These are phyloP conservation scores for Phytophthora litchii DNA, from an alignment of 352 stramenopile genomes.

Conservation along the genomic window DNA sequence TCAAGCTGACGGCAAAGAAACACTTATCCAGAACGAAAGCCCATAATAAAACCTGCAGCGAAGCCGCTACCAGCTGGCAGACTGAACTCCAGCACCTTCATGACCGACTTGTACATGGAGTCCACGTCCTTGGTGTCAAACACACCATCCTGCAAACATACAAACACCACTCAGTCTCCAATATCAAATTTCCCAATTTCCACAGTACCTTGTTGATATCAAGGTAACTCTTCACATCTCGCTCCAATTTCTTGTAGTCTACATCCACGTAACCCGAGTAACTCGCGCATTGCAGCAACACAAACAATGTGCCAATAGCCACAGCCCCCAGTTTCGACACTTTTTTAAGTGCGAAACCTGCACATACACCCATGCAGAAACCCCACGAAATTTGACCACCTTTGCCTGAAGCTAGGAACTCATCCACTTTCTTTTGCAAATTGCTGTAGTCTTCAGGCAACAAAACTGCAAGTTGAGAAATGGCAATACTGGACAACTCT, in stretches of 20 bases:
- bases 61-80: constrained; percentile 81
- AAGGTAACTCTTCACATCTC: constrained; percentile 70
- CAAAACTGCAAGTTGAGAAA: constrained; percentile 41
- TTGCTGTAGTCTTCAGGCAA: constrained; percentile 52
- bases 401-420: constrained; percentile 71
- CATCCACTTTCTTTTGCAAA: constrained; percentile 56
- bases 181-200: neutral
- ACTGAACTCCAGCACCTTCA: constrained; percentile 83
- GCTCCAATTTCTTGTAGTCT: constrained; percentile 92
- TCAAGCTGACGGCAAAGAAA: neutral
- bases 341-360: constrained; percentile 91
- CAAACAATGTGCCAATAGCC: constrained; percentile 84
- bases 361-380: constrained; percentile 91
- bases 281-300: constrained; percentile 87
- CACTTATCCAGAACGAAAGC: constrained; percentile 72
- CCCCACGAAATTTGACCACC: constrained; percentile 89
- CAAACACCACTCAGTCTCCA: neutral
- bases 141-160: constrained; percentile 61
- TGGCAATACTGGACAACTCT: constrained; percentile 42
- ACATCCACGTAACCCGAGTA: constrained; percentile 92
- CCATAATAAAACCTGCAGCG: constrained; percentile 70
- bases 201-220: constrained; percentile 78
- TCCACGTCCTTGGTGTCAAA: constrained; percentile 83
- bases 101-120: constrained; percentile 73
- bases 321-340: constrained; percentile 90